These are phyloP conservation scores for Chlorella sp. DNA, from an alignment of 139 green algal species.

Conservation along the genomic window DNA sequence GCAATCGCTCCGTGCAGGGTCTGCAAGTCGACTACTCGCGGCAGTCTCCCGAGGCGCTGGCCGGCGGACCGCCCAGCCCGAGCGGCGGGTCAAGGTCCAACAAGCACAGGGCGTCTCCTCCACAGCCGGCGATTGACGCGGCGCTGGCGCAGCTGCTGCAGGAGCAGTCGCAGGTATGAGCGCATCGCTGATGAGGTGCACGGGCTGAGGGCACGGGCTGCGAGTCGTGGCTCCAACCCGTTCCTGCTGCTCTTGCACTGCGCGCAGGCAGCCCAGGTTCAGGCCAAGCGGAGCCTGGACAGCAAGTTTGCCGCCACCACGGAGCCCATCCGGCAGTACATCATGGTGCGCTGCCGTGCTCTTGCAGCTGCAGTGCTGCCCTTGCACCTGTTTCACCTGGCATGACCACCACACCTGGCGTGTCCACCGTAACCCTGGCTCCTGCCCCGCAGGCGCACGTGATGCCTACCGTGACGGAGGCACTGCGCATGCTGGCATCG, in stretches of 20 bases:
- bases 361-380: neutral
- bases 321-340: neutral
- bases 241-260: neutral
- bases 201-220: neutral
- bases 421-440: neutral
- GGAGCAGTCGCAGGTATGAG: neutral
- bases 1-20: too few relatives aligned
- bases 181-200: neutral
- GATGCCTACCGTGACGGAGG: slow-evolving; percentile 8
- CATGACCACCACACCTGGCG: neutral
- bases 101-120: too few relatives aligned
- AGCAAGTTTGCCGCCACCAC: neutral
- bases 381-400: neutral
- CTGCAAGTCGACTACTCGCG: too few relatives aligned
- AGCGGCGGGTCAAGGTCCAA: too few relatives aligned
- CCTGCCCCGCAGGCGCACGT: neutral
- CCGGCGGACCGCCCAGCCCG: too few relatives aligned
- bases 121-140: too few relatives aligned
- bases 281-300: neutral
- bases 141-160: too few relatives aligned
- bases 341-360: neutral
- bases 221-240: neutral
- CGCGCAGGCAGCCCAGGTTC: neutral
- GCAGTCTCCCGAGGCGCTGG: too few relatives aligned
- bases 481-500: neutral